Base-by-base conservation (phyloP, 495 filamentous ascomycete species). In the Bryoglossum gracile region DNA sequence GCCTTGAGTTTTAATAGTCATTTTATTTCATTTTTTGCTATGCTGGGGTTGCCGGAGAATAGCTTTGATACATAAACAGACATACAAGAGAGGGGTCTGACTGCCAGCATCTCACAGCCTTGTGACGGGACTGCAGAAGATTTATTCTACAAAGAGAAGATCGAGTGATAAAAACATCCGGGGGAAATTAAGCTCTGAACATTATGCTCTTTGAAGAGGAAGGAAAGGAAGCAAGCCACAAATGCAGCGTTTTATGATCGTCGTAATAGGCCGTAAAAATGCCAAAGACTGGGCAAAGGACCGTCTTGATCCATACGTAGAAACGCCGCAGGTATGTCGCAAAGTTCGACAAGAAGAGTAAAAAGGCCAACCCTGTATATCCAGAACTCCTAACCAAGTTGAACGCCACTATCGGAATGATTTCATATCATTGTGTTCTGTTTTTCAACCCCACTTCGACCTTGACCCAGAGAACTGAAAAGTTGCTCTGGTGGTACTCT, bases 171-270 rank as follows among this genome's bases (percentile, higher is more conserved):
- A 58, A n/a, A 53, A 51, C n/a, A 39, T 30, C 24, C 39, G 48
- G 51, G 36, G 35, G 43, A 58, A 43, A n/a, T n/a, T n/a, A 51
- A 54, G 51, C 50, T 55, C 51, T 59, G 56, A 54, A 59, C 57
- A 59, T 59, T 59, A 59, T 49, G 53, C 49, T 28, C 48, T 43
- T 46, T 38, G 24, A 44, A 51, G 39, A 25, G 36, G 39, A 43
- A 47, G 32, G 41, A 41, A 35, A 36, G 18, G 32, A 11, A 37
- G 47, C 19, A 50, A 43, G 36, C 55, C 46, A 34, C 50, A 54
- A 40, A 57, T 43, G 18, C 26, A 43, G 42, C 53, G 46, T 36
- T 23, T 38, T 41, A 30, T 34, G 51, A 37, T 40, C 22, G 47
- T 54, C 43, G 28, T 54, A 1, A 55, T 22, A 50, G 51, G 51